Conservation (phyloP, 805 yeast genomes). For the Teunomyces kruisii region DNA sequence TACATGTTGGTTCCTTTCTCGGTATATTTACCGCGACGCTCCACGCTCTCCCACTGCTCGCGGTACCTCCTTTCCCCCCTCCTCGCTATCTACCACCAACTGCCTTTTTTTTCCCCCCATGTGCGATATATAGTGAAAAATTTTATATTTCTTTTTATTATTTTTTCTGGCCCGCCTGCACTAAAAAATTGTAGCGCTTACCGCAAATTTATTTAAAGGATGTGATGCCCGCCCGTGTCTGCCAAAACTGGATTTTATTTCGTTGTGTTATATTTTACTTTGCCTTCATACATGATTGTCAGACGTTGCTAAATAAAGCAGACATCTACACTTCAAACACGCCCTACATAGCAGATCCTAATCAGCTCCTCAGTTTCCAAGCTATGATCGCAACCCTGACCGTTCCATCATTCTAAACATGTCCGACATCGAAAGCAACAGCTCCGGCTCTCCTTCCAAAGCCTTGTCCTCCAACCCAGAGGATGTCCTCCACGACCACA, state of each 20-base stretch:
- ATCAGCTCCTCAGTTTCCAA: conserved; percentile 3
- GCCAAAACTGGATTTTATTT: not conserved
- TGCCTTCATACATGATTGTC: conserved; percentile 7
- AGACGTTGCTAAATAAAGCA: conserved; percentile 4
- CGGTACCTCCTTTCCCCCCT: not conserved
- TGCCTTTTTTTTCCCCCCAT: too few relatives aligned
- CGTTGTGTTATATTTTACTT: not conserved
- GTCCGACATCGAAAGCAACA: conserved; percentile 43
- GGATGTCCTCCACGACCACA: conserved; percentile 40
- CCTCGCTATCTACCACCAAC: not conserved
- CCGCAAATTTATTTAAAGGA: not conserved
- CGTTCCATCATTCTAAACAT: conserved; percentile 14
- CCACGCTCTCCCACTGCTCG: too few relatives aligned
- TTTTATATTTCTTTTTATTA: not conserved
- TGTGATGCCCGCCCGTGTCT: not conserved
- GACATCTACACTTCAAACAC: too few relatives aligned
- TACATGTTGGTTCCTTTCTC: too few relatives aligned
- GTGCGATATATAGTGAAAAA: not conserved
- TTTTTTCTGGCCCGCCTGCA: not conserved
- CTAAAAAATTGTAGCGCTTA: not conserved
- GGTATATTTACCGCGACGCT: too few relatives aligned
- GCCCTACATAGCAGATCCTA: not conserved
- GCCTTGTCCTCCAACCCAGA: conserved; percentile 25
- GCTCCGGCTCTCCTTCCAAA: conserved; percentile 25
- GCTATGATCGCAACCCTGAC: conserved; percentile 7